Evolutionary conservation across 2,329 filamentous ascomycete species (phyloP), one percentile per base, ranked within the genome.

Genomic region (Hansfordia pulvinata): DNA sequence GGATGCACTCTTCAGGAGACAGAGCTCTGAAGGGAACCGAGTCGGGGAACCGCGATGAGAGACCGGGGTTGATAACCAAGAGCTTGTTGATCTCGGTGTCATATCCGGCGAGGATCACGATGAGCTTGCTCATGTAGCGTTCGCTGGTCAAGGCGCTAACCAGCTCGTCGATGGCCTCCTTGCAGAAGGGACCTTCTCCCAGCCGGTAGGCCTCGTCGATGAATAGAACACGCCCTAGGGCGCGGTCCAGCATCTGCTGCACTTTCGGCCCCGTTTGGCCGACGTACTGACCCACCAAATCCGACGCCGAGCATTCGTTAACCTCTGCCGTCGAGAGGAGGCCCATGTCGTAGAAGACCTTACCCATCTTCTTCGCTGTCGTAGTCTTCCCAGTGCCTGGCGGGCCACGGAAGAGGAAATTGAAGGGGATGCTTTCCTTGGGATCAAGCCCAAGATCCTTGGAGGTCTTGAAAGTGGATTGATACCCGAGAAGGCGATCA

Each of bases 371-470:
- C n/a, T 63, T 54, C 0, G 81, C 81, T 0, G 60, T 82, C 0
- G 73, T 75, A 0, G 78, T 83, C 40, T 85, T 85, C 0, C 79
- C 80, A 0, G 78, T 84, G 0, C 72, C 75, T 10, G 73, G 72
- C 0, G 53, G 53, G 0, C 78, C 77, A 1, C 68, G 62, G 49
- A 83, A 83, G 0, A 83, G 38, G 36, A 81, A 82, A 33, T 66
- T 76, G 43, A 77, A 78, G 0, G 76, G 74, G 0, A 81, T 59
- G 8, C 65, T 50, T 6, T 68, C 58, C 6, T 59, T 56, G 2
- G 71, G 64, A 35, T 80, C 66, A 42, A 73, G 48, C 0, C 54
- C 59, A 1, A 64, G 47, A 3, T 44, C 35, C 17, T 61, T 64
- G 54, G 75, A 60, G 2, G 56, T 62, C 8, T 51, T 53, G 1